A percentile compares a stretch with the other conserved stretches of the same genome.
phyloP scores from a whole-genome alignment of 129 eudicot genomes.

The Centella asiatica region DNA sequence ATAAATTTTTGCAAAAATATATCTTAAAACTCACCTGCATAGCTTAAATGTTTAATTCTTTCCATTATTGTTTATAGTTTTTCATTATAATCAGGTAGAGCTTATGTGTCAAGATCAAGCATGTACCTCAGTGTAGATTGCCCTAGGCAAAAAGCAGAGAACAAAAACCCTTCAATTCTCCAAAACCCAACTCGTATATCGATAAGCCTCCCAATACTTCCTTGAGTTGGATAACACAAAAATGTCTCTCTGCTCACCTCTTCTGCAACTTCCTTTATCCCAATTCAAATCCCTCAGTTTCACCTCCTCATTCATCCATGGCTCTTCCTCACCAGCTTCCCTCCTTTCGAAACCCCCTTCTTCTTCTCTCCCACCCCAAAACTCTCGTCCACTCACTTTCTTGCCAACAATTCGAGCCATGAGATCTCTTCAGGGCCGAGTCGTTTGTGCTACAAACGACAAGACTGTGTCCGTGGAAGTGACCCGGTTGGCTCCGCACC shows the following conservation, averaged over 20 bases:
- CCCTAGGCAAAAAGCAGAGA: not conserved
- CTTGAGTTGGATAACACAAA: not conserved
- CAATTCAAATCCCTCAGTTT: slow-evolving; percentile 62
- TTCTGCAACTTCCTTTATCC: slow-evolving; percentile 54
- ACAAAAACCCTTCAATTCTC: not conserved
- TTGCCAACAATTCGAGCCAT: slow-evolving; percentile 60
- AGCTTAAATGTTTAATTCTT: too few species aligned
- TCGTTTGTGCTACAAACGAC: slow-evolving; percentile 67
- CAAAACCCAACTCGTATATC: not conserved
- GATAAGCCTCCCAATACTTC: too few species aligned
- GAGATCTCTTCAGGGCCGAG: slow-evolving; percentile 68
- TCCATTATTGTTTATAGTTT: too few species aligned
- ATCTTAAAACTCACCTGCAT: too few species aligned
- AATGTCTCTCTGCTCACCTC: slow-evolving; percentile 44
- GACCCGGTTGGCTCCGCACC: slow-evolving; percentile 76
- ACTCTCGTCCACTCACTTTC: slow-evolving; percentile 16
- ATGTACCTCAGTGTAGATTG: not conserved
- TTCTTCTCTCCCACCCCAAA: slow-evolving; percentile 22
- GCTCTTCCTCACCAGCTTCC: slow-evolving; percentile 37
- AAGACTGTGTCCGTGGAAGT: slow-evolving; percentile 90
- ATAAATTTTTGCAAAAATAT: too few species aligned
- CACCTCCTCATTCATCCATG: slow-evolving; percentile 67
- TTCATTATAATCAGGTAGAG: not conserved
- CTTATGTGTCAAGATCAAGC: slow-evolving; percentile 10
- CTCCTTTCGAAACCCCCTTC: slow-evolving; percentile 34